Evolutionary conservation across 225 moss, liverwort and hornwort species (phyloP), one percentile per base, ranked within the genome.

Genomic region (Rhytidiadelphus loreus): DNA sequence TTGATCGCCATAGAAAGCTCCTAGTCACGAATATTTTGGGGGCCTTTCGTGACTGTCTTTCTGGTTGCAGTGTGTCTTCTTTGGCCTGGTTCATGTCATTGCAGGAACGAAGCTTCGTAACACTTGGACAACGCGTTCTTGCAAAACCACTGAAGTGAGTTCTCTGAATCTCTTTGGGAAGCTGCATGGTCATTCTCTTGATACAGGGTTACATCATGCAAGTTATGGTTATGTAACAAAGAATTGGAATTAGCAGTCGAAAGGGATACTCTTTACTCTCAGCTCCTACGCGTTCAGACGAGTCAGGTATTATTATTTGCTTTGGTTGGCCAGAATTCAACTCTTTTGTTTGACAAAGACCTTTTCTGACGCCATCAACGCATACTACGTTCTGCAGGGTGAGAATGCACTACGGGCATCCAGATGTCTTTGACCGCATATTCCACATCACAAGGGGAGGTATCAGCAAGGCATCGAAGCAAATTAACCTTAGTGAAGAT

Each of bases 81-180:
- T 88, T 95, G 91, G 95, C 94, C 70, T 95, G 94, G 95, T 95
- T 95, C 85, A 95, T 95, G 95, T 95, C 95, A 66, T 73, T 92
- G 75, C 95, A 95, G 68, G 95, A 95, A 87, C 93, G 93, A 77
- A 95, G 93, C 87, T 94, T 95, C 52, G 95, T 95, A 41, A 95
- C 95, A 65, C 92, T 95, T 87, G 95, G 95, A 76, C 95, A 95
- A 80, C 93, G 95, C 32, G 95, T 95, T 77, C 93, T 95, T 79
- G 94, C 94, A 63, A 92, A 91, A 68, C 94, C 94, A 62, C 92
- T 95, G 80, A 95, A 95, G 94, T 94, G 80, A 89, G 92, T 92
- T 35, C 48, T 88, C 64, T 60, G 68, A 59, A 73, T 41, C 65
- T 83, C 64, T 90, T 32, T 72, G 50, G 76, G 66, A 65, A 72